Percentiles rank a stretch among this genome's conserved stretches.
Evolutionary conservation across 2,329 filamentous ascomycete species (phyloP).

Genomic region (Orbilia quercus): DNA sequence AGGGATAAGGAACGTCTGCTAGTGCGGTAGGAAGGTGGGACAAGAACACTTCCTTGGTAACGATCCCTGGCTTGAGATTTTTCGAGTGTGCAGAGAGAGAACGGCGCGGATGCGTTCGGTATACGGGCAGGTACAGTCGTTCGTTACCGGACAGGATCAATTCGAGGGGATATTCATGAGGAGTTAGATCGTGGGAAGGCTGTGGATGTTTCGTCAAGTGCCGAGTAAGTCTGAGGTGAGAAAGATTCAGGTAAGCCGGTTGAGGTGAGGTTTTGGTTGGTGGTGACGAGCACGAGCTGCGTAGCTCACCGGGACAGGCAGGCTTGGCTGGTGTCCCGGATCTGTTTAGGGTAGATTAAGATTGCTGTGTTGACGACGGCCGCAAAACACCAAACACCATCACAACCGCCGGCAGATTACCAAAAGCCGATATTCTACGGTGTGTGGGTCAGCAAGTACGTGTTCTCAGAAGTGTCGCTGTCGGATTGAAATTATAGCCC

Average conservation of each 20-base stretch:
- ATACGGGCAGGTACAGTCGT: not conserved
- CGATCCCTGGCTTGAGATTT: not conserved
- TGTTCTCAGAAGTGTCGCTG: not conserved
- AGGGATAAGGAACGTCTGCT: not conserved
- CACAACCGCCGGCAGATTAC: too few species aligned
- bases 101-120: conserved; percentile 9
- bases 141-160: not conserved
- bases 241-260: not conserved
- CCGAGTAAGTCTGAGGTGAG: conserved; percentile 1
- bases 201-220: not conserved
- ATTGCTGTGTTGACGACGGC: not conserved
- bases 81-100: not conserved
- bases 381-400: not conserved
- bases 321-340: conserved; percentile 9
- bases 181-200: not conserved
- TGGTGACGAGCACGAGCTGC: not conserved
- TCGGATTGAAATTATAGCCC: not conserved
- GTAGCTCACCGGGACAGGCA: conserved; percentile 3
- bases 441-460: not conserved
- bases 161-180: not conserved
- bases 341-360: conserved; percentile 15
- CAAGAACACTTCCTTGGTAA: not conserved
- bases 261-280: not conserved
- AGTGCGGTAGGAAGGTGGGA: conserved; percentile 6
- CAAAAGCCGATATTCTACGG: not conserved